A percentile compares a stretch with the other conserved stretches of the same genome.
phyloP scores from a whole-genome alignment of 2,329 filamentous ascomycete genomes.

The Fusarium sp. region DNA sequence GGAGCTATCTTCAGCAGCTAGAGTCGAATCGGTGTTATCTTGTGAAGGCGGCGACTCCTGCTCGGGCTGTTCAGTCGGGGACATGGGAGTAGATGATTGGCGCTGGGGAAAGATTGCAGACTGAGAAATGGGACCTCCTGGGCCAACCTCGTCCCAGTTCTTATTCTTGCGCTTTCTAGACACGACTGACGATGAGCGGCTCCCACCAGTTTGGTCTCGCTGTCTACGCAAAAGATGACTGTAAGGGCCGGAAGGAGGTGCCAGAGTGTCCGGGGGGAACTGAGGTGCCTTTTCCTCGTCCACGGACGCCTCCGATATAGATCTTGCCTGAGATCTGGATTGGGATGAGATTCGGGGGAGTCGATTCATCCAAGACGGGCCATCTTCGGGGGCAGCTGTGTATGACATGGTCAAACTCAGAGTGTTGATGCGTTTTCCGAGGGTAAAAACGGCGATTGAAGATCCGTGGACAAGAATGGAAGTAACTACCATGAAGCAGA shows the following conservation, averaged over 20 bases:
- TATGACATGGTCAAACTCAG: constrained; percentile 96
- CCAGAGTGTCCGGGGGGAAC: constrained; percentile 74
- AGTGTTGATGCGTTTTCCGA: constrained; percentile 98
- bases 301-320: constrained; percentile 80
- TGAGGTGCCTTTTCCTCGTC: constrained; percentile 68
- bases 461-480: constrained; percentile 97
- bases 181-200: constrained; percentile 67
- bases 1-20: constrained; percentile 47
- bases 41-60: constrained; percentile 45
- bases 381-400: constrained; percentile 87
- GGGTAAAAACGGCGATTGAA: constrained; percentile 96
- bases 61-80: constrained; percentile 38
- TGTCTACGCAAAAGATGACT: constrained; percentile 79
- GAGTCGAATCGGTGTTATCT: constrained; percentile 49
- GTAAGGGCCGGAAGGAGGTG: constrained; percentile 67
- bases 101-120: constrained; percentile 84
- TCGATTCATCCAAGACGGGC: constrained; percentile 93
- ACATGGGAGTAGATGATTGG: constrained; percentile 42
- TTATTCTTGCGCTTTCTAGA: constrained; percentile 71
- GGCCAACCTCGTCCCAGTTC: constrained; percentile 75
- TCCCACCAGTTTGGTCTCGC: constrained; percentile 73
- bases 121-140: constrained; percentile 87
- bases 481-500: constrained; percentile 89
- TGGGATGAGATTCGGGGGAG: constrained; percentile 75
- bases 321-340: constrained; percentile 83